phyloP scores from a whole-genome alignment of 441 rosid species.

The Populus hybrid region DNA sequence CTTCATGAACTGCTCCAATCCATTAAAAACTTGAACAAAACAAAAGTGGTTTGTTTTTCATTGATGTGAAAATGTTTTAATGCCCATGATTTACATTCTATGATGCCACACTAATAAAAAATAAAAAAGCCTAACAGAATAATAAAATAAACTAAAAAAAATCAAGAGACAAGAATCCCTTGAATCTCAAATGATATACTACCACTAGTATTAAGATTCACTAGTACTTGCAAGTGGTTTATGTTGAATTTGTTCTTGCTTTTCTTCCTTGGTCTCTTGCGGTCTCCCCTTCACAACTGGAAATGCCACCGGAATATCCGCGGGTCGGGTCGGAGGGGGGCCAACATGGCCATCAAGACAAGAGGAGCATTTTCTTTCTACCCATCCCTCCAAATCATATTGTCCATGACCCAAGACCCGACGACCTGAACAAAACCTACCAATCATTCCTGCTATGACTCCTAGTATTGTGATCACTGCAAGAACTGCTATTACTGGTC shows the following conservation, averaged over 20 bases:
- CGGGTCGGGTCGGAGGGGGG: constrained; percentile 31
- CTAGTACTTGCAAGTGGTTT: constrained; percentile 24
- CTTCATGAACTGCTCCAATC: too few relatives aligned
- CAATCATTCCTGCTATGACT: constrained; percentile 59
- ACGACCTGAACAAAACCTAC: constrained; percentile 61
- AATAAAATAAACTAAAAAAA: not conserved
- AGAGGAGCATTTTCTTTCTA: constrained; percentile 60
- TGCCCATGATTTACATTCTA: too few relatives aligned
- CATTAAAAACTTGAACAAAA: too few relatives aligned
- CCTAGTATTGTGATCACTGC: constrained; percentile 57
- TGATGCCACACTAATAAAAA: too few relatives aligned
- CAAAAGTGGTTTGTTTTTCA: not conserved
- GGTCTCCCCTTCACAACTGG: constrained; percentile 23
- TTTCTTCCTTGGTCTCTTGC: constrained; percentile 3
- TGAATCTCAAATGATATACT: not conserved
- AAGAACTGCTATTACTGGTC: constrained; percentile 61
- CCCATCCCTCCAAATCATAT: constrained; percentile 67
- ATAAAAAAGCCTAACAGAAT: not conserved
- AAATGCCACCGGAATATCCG: constrained; percentile 28
- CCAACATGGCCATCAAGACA: constrained; percentile 52
- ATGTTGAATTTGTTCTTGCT: constrained; percentile 4
- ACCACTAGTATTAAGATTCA: constrained; percentile 12
- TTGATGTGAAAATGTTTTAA: too few relatives aligned
- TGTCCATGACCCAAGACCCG: constrained; percentile 45
- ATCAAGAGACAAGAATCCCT: not conserved